Evolutionary conservation across 2,329 filamentous ascomycete species (phyloP), one percentile per base, ranked within the genome.

Genomic region (Torrubiellomyces zombiae): DNA sequence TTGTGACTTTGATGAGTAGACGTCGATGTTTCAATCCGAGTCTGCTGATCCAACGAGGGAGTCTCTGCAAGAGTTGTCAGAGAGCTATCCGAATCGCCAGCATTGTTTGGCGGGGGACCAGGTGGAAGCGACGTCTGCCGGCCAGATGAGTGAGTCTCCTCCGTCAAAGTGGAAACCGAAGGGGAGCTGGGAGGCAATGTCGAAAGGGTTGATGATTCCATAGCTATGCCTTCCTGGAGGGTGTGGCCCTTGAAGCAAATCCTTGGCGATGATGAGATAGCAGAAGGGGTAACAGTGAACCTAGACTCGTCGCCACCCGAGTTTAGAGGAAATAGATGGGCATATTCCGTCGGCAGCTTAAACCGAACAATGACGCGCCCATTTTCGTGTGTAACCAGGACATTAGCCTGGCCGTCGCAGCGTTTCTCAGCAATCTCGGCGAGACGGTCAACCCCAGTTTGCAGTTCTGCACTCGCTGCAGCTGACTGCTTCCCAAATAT

Each of bases 281-380:
- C 29, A 2, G 36, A 42, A 6, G 39, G 40, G 2, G 40, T 34
- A 4, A 26, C 24, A 9, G 37, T 34, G 7, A 40, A 41, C 3
- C 18, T 34, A 17, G 39, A 38, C 18, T 43, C 40, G n/a, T 47
- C 38, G 11, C 34, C 32, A 3, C 38, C 42, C 25, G 47, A 42
- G 26, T 28, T 43, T 3, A 31, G 21, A 9, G 47, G 42, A 27
- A 52, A 49, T 20, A 47, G 28, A 18, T 36, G 26, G 14, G 42
- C 38, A 27, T 43, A 43, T 28, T 45, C 29, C 13, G 37, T 31
- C 25, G 49, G 44, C 26, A 52, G 21, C 48, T 52, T 52, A 49
- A 51, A 51, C 43, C 45, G 38, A 31, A 51, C 47, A 28, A 50
- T 33, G 18, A 52, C 41, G 27, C 45, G 38, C 20, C 36, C 44